Conservation (phyloP, 1,139 yeast genomes). For the Candida neerlandica region DNA sequence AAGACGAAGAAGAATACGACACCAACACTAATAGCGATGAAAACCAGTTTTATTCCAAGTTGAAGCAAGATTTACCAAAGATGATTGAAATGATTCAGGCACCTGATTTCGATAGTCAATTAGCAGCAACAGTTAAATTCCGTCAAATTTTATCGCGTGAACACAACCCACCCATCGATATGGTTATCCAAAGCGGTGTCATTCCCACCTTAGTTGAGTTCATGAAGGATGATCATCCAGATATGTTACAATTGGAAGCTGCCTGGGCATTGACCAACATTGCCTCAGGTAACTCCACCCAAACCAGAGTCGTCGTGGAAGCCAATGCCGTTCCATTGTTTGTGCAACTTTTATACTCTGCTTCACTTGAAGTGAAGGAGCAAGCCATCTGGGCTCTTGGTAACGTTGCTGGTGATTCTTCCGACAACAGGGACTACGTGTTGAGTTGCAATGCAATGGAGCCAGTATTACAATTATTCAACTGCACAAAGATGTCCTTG, state of each 20-base stretch:
- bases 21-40: conserved; percentile 45
- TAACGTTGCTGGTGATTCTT: conserved; percentile 97
- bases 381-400: conserved; percentile 99
- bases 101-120: conserved; percentile 75
- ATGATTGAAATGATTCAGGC: conserved; percentile 85
- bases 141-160: conserved; percentile 93
- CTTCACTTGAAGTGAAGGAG: conserved; percentile 89
- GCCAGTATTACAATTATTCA: conserved; percentile 79
- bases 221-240: conserved; percentile 76
- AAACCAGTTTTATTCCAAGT: conserved; percentile 53
- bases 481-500: conserved; percentile 80
- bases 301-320: conserved; percentile 87
- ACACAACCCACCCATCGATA: conserved; percentile 95
- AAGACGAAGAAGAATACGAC: conserved; percentile 48
- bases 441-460: conserved; percentile 84
- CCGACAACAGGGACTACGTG: conserved; percentile 86
- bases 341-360: conserved; percentile 77
- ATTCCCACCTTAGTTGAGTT: conserved; percentile 88
- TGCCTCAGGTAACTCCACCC: conserved; percentile 93
- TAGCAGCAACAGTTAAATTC: conserved; percentile 88
- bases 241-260: conserved; percentile 92
- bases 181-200: conserved; percentile 90
- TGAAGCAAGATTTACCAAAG: conserved; percentile 77
- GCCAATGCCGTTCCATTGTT: conserved; percentile 93
- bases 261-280: conserved; percentile 99